These are phyloP conservation scores for Inga oerstediana DNA, from an alignment of 306 rosid species.

Conservation along the genomic window DNA sequence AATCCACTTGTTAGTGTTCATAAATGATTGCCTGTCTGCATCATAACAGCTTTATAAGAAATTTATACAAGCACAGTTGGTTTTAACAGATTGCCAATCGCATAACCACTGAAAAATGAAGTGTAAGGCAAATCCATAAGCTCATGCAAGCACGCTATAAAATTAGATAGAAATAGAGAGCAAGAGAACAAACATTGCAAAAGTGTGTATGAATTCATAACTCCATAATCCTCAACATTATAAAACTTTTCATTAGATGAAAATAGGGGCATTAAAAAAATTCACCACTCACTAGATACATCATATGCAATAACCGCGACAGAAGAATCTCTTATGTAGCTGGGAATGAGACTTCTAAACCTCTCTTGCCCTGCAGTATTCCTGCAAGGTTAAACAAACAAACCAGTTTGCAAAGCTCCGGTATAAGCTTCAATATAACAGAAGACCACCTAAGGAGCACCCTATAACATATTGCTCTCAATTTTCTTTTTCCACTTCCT, in stretches of 20 bases:
- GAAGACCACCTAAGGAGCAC: background rate
- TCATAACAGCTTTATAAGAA: constrained; percentile 29
- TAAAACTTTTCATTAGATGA: background rate
- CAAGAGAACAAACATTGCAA: background rate
- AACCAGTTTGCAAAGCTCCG: background rate
- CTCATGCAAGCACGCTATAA: constrained; percentile 4
- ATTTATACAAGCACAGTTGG: constrained; percentile 20
- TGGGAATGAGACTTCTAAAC: constrained; percentile 82
- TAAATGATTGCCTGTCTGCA: constrained; percentile 79
- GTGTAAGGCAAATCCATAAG: constrained; percentile 22
- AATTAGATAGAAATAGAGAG: constrained; percentile 2
- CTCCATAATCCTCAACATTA: background rate
- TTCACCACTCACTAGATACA: constrained; percentile 62
- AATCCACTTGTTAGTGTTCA: constrained; percentile 75
- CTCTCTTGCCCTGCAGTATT: constrained; percentile 89
- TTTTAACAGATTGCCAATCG: background rate
- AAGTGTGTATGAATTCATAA: background rate
- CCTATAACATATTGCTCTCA: background rate
- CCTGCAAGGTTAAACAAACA: constrained; percentile 44
- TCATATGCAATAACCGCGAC: constrained; percentile 78
- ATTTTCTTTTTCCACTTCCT: background rate
- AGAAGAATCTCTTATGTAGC: constrained; percentile 86
- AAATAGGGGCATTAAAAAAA: background rate
- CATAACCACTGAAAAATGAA: background rate
- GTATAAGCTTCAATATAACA: background rate